These are phyloP conservation scores for Leucosporidium scottii DNA, from an alignment of 768 basidiomycete genomes.

Conservation along the genomic window DNA sequence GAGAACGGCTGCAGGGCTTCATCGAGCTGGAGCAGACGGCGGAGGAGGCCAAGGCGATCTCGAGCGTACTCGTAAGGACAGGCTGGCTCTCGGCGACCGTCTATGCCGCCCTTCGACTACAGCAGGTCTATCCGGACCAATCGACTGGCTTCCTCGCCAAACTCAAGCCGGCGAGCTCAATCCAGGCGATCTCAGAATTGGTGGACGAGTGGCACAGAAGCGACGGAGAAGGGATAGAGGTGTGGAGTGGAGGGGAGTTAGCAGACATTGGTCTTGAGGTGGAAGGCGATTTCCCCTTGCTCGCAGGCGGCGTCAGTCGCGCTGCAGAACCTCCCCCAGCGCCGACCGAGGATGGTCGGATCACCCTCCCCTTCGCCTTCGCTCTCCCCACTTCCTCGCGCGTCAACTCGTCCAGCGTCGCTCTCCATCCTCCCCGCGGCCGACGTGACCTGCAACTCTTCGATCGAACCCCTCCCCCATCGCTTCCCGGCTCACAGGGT, in stretches of 20 bases:
- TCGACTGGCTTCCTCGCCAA: not conserved
- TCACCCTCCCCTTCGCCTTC: not conserved
- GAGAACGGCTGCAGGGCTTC: not conserved
- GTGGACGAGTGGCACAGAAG: conserved; percentile 1
- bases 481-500: not conserved
- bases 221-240: not conserved
- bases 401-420: not conserved
- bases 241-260: not conserved
- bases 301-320: not conserved
- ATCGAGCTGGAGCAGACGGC: not conserved
- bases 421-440: not conserved
- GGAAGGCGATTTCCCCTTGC: not conserved
- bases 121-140: not conserved
- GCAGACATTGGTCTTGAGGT: not conserved
- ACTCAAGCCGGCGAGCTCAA: not conserved
- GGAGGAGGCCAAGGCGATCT: not conserved
- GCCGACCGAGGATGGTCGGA: not conserved
- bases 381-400: not conserved
- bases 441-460: not conserved
- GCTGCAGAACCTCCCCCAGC: not conserved
- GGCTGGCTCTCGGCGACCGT: not conserved
- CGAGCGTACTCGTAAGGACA: not conserved
- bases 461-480: not conserved
- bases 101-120: not conserved
- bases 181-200: not conserved